These are phyloP conservation scores for Dactylonectria macrodidyma DNA, from an alignment of 2,329 filamentous ascomycete genomes.

Conservation along the genomic window DNA sequence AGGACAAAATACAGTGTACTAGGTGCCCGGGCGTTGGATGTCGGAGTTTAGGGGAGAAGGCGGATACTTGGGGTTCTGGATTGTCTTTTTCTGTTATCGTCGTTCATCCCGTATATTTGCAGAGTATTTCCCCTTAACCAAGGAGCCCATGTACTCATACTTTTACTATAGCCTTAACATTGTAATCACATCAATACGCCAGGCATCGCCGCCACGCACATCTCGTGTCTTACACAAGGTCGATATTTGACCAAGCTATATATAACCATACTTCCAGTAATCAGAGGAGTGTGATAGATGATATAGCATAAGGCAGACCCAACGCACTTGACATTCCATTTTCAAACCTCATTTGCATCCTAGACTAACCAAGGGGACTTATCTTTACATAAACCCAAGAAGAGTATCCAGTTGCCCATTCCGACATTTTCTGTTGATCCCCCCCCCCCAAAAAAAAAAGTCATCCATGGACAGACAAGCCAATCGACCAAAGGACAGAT, in stretches of 20 bases:
- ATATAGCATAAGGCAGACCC: background rate
- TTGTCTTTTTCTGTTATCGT: constrained; percentile 22
- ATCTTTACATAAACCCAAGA: background rate
- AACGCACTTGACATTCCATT: background rate
- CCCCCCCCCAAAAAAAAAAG: too few species aligned
- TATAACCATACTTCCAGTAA: background rate
- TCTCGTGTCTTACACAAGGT: too few species aligned
- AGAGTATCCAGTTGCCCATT: background rate
- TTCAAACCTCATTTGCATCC: background rate
- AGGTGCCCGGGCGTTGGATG: constrained; percentile 40
- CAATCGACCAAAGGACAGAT: background rate
- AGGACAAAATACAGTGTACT: constrained; percentile 12
- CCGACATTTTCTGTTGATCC: background rate
- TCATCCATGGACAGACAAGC: constrained; percentile 2
- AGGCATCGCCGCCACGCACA: too few species aligned
- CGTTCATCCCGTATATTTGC: constrained; percentile 24
- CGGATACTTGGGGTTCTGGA: constrained; percentile 17
- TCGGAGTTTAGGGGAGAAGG: constrained; percentile 38
- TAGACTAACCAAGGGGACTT: background rate
- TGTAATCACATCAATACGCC: constrained; percentile 35
- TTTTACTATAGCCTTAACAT: constrained; percentile 37
- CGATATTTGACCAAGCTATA: background rate
- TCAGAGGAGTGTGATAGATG: background rate
- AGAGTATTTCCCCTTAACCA: constrained; percentile 32
- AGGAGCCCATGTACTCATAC: constrained; percentile 20